phyloP scores from a whole-genome alignment of 139 green algal species.

The Chara braunii region DNA sequence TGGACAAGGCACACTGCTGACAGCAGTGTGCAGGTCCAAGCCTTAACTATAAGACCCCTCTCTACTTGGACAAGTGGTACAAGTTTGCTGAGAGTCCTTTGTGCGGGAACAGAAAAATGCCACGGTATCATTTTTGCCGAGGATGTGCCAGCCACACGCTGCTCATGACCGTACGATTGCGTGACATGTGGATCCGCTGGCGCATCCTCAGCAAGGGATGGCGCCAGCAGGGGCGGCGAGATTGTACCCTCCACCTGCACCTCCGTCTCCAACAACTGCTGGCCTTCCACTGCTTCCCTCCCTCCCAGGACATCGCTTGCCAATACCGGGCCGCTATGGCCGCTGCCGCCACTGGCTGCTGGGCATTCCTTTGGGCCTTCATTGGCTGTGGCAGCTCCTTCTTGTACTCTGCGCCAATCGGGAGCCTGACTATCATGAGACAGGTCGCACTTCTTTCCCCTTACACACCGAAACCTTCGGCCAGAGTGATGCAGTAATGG shows the following conservation, averaged over 20 bases:
- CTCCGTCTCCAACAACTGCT: background rate
- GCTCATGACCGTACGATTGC: background rate
- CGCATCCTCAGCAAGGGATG: background rate
- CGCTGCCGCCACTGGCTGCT: background rate
- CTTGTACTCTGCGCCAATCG: no score
- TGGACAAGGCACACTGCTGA: slow-evolving; percentile 26
- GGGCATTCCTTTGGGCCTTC: no score
- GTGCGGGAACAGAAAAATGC: slow-evolving; percentile 12
- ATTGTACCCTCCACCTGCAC: background rate
- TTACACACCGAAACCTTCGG: no score
- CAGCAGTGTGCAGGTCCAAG: slow-evolving; percentile 31
- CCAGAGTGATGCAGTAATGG: no score
- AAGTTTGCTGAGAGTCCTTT: no score
- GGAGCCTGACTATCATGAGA: no score
- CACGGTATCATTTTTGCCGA: background rate
- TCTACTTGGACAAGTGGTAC: no score
- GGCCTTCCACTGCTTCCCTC: background rate
- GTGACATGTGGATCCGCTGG: background rate
- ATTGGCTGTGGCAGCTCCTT: no score
- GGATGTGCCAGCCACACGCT: background rate
- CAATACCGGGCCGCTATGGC: background rate
- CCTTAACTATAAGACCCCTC: slow-evolving; percentile 13
- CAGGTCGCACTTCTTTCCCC: no score
- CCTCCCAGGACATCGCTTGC: background rate
- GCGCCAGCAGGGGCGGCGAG: background rate